These are phyloP conservation scores for Postia placenta DNA, from an alignment of 768 basidiomycete species.

Conservation along the genomic window DNA sequence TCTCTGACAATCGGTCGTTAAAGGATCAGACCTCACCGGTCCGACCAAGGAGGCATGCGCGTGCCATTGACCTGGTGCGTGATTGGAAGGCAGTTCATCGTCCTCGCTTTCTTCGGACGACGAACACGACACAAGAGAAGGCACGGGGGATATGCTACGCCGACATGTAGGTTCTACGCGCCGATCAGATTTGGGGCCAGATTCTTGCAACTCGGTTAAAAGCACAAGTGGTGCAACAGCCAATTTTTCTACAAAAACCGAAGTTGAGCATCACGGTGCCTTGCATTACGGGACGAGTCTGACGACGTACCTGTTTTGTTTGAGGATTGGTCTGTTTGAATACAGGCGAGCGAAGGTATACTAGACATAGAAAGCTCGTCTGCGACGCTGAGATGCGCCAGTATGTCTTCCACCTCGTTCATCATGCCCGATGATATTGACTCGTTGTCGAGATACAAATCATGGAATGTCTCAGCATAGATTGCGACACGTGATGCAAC, in stretches of 20 bases:
- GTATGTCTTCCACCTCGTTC: slow-evolving; percentile 3
- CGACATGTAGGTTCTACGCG: neutral
- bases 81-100: slow-evolving; percentile 1
- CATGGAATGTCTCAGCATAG: slow-evolving; percentile 4
- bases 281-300: neutral
- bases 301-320: neutral
- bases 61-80: too few species aligned
- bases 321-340: too few species aligned
- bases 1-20: too few species aligned
- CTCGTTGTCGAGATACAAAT: neutral
- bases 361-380: too few species aligned
- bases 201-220: too few species aligned
- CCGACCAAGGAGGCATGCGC: too few species aligned
- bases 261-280: neutral
- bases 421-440: neutral
- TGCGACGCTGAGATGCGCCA: too few species aligned
- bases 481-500: slow-evolving; percentile 3
- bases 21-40: too few species aligned
- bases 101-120: slow-evolving; percentile 11
- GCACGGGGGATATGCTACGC: neutral
- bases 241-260: too few species aligned
- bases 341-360: too few species aligned
- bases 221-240: too few species aligned
- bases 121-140: slow-evolving; percentile 5
- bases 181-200: neutral